Evolutionary conservation across 2,329 filamentous ascomycete species (phyloP).

Genomic region (Ceratocystis smalleyi): DNA sequence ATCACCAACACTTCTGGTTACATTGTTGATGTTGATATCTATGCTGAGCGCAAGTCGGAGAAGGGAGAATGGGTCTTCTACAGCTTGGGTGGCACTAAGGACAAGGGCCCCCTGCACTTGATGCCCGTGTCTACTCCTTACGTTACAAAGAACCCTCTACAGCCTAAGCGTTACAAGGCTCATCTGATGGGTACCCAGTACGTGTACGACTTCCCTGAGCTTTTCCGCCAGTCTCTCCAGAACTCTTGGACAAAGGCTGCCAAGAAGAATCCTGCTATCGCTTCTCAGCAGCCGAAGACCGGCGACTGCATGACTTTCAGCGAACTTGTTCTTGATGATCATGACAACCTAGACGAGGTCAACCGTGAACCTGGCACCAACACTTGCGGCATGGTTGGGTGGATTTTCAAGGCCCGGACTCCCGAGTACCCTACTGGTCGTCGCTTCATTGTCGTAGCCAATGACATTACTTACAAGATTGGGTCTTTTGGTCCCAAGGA

Average conservation of each 20-base stretch:
- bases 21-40: conserved; percentile 93
- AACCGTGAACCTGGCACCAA: conserved; percentile 91
- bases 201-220: conserved; percentile 98
- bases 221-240: conserved; percentile 95
- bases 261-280: conserved; percentile 56
- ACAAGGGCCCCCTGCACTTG: conserved; percentile 90
- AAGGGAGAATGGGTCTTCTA: conserved; percentile 98
- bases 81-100: conserved; percentile 86
- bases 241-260: conserved; percentile 76
- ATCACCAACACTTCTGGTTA: conserved; percentile 98
- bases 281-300: conserved; percentile 64
- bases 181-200: conserved; percentile 99
- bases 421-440: conserved; percentile 89
- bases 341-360: conserved; percentile 81
- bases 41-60: conserved; percentile 93
- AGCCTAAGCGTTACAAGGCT: conserved; percentile 98
- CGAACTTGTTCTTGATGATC: conserved; percentile 88
- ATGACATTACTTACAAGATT: conserved; percentile 99
- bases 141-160: conserved; percentile 94
- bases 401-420: conserved; percentile 86
- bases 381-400: conserved; percentile 94
- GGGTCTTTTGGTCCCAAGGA: conserved; percentile 93
- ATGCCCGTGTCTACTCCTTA: conserved; percentile 83
- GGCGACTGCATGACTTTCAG: conserved; percentile 89
- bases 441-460: conserved; percentile 90